Evolutionary conservation across 2,329 filamentous ascomycete species (phyloP).

Genomic region (Ophiostoma australiae): DNA sequence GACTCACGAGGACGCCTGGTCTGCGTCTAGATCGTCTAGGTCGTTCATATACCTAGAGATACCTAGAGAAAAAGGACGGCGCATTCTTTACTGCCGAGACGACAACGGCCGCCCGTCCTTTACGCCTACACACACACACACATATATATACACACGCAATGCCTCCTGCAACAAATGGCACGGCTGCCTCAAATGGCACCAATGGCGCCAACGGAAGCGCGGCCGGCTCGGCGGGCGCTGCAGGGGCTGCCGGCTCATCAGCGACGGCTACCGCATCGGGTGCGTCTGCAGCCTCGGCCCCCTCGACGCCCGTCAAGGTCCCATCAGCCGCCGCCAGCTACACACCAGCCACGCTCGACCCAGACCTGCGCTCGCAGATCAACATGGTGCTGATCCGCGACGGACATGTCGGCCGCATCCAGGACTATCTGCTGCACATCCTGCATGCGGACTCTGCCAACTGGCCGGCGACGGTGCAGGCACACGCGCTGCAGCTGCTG

Average conservation of each 20-base stretch:
- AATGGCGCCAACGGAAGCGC: constrained; percentile 4
- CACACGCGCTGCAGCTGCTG: constrained; percentile 56
- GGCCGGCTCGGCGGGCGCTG: not conserved
- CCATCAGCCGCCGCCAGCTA: constrained; percentile 56
- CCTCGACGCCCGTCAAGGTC: constrained; percentile 57
- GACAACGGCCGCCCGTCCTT: not conserved
- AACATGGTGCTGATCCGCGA: constrained; percentile 55
- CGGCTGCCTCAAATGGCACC: constrained; percentile 6
- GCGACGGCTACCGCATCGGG: not conserved
- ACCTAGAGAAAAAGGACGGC: not conserved
- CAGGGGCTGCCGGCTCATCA: constrained; percentile 7
- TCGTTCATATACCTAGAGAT: not conserved
- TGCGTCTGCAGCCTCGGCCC: constrained; percentile 24
- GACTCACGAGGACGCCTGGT: not conserved
- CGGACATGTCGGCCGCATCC: constrained; percentile 58
- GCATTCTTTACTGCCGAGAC: not conserved
- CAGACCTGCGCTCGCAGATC: constrained; percentile 58
- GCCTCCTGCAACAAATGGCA: constrained; percentile 11
- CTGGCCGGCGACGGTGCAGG: constrained; percentile 58
- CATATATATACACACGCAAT: constrained; percentile 2
- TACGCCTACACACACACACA: not conserved
- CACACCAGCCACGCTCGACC: constrained; percentile 56
- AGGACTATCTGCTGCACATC: constrained; percentile 58
- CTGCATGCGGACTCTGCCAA: constrained; percentile 56
- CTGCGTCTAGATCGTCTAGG: not conserved